Percentiles rank a stretch among this genome's conserved stretches.
phyloP scores from a whole-genome alignment of 192 early-diverging fungal genomes.

The Jimgerdemannia flammicorona region DNA sequence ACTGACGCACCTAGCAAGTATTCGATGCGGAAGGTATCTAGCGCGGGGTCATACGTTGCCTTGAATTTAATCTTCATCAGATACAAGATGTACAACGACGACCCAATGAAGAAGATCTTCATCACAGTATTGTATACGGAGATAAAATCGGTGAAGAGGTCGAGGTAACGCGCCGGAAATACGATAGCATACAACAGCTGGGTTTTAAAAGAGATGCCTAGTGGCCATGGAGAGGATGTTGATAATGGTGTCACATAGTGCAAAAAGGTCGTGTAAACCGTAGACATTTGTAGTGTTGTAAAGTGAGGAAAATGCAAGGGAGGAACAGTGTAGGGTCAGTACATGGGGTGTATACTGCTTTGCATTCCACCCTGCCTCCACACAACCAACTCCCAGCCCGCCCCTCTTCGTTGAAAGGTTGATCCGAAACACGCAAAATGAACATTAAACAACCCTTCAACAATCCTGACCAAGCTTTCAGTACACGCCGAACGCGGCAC shows the following conservation, averaged over 20 bases:
- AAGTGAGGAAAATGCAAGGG: no score
- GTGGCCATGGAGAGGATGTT: neutral
- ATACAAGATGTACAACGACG: constrained; percentile 85
- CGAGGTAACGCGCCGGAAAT: constrained; percentile 92
- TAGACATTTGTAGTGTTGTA: no score
- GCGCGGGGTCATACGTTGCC: constrained; percentile 87
- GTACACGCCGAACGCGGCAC: neutral
- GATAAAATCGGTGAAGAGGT: constrained; percentile 71
- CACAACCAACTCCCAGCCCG: no score
- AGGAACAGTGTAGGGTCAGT: no score
- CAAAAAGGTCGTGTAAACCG: no score
- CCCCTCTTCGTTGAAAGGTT: no score
- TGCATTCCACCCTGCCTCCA: no score
- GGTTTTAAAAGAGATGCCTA: constrained; percentile 97
- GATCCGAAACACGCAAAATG: neutral
- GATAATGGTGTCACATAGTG: neutral
- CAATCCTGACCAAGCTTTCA: neutral
- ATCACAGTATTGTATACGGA: constrained; percentile 92
- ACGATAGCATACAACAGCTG: constrained; percentile 90
- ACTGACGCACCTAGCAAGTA: constrained; percentile 72
- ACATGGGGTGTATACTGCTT: no score
- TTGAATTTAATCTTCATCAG: constrained; percentile 84
- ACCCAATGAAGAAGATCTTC: constrained; percentile 92
- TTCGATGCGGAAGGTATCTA: constrained; percentile 91
- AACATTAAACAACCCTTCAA: neutral